These are phyloP conservation scores for Aspergillus taichungensis DNA, from an alignment of 495 filamentous ascomycete genomes.

Conservation along the genomic window DNA sequence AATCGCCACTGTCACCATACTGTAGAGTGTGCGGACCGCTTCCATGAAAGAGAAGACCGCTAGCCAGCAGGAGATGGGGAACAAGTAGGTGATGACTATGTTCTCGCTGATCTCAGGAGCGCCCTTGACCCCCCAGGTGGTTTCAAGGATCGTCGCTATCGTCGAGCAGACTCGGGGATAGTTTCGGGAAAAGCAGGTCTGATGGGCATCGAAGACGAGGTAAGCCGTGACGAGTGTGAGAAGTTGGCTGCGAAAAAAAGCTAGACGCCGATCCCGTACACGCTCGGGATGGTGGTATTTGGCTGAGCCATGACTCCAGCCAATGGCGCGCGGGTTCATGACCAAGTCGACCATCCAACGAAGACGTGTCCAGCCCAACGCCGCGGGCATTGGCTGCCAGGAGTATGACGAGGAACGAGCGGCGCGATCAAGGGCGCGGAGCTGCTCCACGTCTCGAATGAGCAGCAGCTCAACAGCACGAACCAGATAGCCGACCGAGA, in stretches of 20 bases:
- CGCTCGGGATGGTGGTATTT: constrained; percentile 6
- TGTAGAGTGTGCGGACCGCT: constrained; percentile 6
- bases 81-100: constrained; percentile 2
- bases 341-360: constrained; percentile 7
- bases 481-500: constrained; percentile 7
- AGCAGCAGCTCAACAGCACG: constrained; percentile 13
- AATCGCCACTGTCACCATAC: constrained; percentile 3
- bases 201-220: constrained; percentile 8
- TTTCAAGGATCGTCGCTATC: neutral
- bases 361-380: constrained; percentile 3
- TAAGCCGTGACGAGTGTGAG: constrained; percentile 1
- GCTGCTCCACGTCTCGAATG: constrained; percentile 1
- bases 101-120: constrained; percentile 2
- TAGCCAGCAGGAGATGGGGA: constrained; percentile 11
- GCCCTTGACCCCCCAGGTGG: neutral
- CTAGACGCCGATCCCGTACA: neutral
- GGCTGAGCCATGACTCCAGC: constrained; percentile 11
- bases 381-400: constrained; percentile 8
- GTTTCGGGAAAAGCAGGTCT: constrained; percentile 3
- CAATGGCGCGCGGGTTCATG: constrained; percentile 11
- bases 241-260: constrained; percentile 1
- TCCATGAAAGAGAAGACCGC: constrained; percentile 12
- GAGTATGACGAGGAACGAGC: constrained; percentile 3
- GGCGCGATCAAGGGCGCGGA: constrained; percentile 5
- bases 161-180: constrained; percentile 2